phyloP scores from a whole-genome alignment of 208 protist species.

The Trypanosoma mega region DNA sequence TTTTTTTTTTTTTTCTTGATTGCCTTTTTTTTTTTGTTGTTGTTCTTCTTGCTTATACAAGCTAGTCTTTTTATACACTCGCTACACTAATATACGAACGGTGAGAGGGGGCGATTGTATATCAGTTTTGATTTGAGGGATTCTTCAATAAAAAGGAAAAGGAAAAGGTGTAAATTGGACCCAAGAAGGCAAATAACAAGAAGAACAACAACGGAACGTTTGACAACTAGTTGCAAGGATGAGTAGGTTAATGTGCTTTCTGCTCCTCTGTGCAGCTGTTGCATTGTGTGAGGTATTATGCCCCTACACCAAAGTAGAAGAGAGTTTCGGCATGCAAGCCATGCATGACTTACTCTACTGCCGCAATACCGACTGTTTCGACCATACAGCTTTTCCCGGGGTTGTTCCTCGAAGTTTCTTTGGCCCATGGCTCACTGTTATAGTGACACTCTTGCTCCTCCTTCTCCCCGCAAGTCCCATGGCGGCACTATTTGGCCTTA shows the following conservation, averaged over 20 bases:
- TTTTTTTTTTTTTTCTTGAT: slow-evolving; percentile 21
- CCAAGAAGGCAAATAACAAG: too few species aligned
- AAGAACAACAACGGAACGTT: too few species aligned
- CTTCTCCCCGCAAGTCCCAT: slow-evolving; percentile 16
- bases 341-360: slow-evolving; percentile 91
- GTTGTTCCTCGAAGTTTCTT: slow-evolving; percentile 93
- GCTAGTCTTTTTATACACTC: too few species aligned
- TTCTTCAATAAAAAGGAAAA: too few species aligned
- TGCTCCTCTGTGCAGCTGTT: slow-evolving; percentile 24
- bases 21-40: slow-evolving; percentile 6
- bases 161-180: too few species aligned
- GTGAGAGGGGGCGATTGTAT: too few species aligned
- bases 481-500: not conserved
- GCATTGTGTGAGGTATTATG: slow-evolving; percentile 41
- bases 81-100: too few species aligned
- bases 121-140: too few species aligned
- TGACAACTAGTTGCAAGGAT: too few species aligned
- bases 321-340: slow-evolving; percentile 95
- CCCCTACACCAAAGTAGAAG: slow-evolving; percentile 93
- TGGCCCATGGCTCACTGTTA: slow-evolving; percentile 61
- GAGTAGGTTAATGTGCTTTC: slow-evolving; percentile 12
- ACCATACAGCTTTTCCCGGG: slow-evolving; percentile 91
- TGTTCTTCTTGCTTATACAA: slow-evolving; percentile 15
- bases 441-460: slow-evolving; percentile 21
- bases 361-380: slow-evolving; percentile 50